These are phyloP conservation scores for Melastoma candidum DNA, from an alignment of 441 rosid genomes.

Conservation along the genomic window DNA sequence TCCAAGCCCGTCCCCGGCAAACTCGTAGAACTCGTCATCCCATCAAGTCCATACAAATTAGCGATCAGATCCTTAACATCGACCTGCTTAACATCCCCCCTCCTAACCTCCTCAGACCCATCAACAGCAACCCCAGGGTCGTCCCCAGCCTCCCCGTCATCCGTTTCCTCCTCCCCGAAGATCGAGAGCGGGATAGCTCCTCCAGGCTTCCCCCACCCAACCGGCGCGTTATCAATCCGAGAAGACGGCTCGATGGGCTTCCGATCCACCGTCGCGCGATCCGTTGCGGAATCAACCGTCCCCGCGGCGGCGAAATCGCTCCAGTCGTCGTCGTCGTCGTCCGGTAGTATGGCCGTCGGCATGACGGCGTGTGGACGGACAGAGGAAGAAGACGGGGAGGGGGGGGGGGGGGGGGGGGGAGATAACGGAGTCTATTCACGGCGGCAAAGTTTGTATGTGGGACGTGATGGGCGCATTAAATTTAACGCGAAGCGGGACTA, in stretches of 20 bases:
- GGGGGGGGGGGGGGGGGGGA: neutral
- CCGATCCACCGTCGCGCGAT: conserved; percentile 17
- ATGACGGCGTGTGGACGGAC: conserved; percentile 4
- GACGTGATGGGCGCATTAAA: no score
- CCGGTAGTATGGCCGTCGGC: conserved; percentile 14
- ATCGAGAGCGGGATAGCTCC: conserved; percentile 80
- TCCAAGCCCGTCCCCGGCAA: neutral
- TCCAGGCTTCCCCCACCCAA: conserved; percentile 29
- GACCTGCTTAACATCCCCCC: conserved; percentile 19
- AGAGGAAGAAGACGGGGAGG: conserved; percentile 1
- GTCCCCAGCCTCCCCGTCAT: conserved; percentile 25
- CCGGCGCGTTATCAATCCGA: conserved; percentile 23
- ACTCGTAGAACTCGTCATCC: conserved; percentile 5
- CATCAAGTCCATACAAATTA: conserved; percentile 32
- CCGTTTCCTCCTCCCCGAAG: conserved; percentile 42
- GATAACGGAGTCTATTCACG: no score
- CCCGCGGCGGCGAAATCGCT: conserved; percentile 32
- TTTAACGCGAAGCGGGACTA: no score
- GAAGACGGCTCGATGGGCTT: conserved; percentile 17
- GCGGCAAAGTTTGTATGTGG: no score
- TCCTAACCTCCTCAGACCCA: conserved; percentile 17
- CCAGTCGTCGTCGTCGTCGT: conserved; percentile 30
- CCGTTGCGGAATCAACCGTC: conserved; percentile 12
- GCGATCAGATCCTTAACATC: conserved; percentile 33
- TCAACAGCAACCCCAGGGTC: conserved; percentile 21